Percentiles rank a stretch among this genome's conserved stretches.
Conservation (phyloP, 805 yeast genomes). For the Candida vaughaniae region DNA sequence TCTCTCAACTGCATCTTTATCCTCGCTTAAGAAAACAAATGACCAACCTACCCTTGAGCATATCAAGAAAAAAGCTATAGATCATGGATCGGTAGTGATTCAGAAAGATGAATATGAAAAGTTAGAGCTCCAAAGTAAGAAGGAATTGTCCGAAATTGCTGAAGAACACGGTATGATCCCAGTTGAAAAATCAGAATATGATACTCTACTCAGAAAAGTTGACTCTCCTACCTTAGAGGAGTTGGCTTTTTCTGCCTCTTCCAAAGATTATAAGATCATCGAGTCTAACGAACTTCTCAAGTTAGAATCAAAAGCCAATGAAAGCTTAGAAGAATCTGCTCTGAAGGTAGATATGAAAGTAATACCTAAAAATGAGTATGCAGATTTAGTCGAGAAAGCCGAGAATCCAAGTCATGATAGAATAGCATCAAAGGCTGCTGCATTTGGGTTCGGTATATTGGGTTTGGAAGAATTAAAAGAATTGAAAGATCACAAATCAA, state of each 20-base stretch:
- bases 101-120: not conserved
- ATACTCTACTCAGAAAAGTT: not conserved
- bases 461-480: constrained; percentile 8
- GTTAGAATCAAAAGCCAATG: constrained; percentile 7
- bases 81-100: constrained; percentile 1
- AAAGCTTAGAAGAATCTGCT: constrained; percentile 10
- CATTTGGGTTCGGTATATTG: constrained; percentile 11
- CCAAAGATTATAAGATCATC: not conserved
- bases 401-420: constrained; percentile 11
- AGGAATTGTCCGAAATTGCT: constrained; percentile 1
- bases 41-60: constrained; percentile 4
- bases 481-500: constrained; percentile 8
- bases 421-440: constrained; percentile 12
- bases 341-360: constrained; percentile 4
- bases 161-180: constrained; percentile 18
- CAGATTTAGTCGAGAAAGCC: constrained; percentile 14
- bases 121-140: constrained; percentile 1
- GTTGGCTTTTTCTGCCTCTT: not conserved
- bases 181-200: not conserved
- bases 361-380: constrained; percentile 21
- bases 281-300: not conserved
- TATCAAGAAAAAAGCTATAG: constrained; percentile 2
- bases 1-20: constrained; percentile 2
- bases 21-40: constrained; percentile 2
- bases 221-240: constrained; percentile 12